These are phyloP conservation scores for Alnus glutinosa DNA, from an alignment of 306 rosid genomes.

Conservation along the genomic window DNA sequence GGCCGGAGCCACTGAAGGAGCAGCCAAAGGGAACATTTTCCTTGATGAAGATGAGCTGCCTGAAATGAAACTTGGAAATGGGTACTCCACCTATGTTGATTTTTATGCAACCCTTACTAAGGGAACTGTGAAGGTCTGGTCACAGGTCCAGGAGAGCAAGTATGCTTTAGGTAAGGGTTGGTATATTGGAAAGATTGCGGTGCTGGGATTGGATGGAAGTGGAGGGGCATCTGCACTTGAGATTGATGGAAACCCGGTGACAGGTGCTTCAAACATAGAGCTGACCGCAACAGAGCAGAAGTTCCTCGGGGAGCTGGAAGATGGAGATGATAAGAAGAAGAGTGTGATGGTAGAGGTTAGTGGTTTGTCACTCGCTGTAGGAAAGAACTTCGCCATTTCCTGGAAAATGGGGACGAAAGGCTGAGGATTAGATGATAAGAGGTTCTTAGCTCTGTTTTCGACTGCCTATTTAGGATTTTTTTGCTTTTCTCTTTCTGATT, in stretches of 20 bases:
- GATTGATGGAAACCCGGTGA: conserved; percentile 52
- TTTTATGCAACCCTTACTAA: conserved; percentile 57
- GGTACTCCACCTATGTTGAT: conserved; percentile 66
- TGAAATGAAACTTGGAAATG: conserved; percentile 76
- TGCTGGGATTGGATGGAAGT: conserved; percentile 64
- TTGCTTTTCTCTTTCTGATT: conserved; percentile 3
- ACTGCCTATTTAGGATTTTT: conserved; percentile 12
- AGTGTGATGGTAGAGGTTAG: conserved; percentile 62
- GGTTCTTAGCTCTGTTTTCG: not conserved
- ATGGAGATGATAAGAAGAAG: conserved; percentile 41
- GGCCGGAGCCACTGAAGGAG: conserved; percentile 54
- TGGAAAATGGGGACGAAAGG: conserved; percentile 74
- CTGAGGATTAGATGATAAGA: conserved; percentile 16
- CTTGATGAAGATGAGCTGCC: conserved; percentile 80
- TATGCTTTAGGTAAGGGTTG: conserved; percentile 75
- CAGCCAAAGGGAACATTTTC: conserved; percentile 80
- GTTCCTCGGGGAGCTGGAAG: conserved; percentile 34
- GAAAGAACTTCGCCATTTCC: conserved; percentile 74
- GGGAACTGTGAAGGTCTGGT: conserved; percentile 80
- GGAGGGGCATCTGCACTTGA: conserved; percentile 52
- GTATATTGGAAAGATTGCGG: conserved; percentile 67
- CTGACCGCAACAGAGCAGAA: conserved; percentile 46
- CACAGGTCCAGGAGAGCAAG: conserved; percentile 80
- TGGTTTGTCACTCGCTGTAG: conserved; percentile 71
- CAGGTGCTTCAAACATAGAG: conserved; percentile 34